A percentile compares a stretch with the other conserved stretches of the same genome.
These are phyloP conservation scores for Jackrogersella minutella DNA, from an alignment of 495 filamentous ascomycete genomes.

Conservation along the genomic window DNA sequence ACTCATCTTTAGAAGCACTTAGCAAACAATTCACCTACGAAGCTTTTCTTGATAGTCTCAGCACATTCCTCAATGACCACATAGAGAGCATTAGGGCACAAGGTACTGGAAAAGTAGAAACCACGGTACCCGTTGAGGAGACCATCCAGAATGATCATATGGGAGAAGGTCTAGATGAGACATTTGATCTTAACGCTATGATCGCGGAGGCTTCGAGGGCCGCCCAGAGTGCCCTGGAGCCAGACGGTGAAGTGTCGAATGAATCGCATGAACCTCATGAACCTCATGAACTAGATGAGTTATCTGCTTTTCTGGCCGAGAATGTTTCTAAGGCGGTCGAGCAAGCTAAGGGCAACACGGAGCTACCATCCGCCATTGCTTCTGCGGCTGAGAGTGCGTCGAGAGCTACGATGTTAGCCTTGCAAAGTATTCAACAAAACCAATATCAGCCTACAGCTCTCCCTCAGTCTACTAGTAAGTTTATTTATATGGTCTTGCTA, in stretches of 20 bases:
- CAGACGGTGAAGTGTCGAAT: conserved; percentile 18
- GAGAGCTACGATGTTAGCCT: conserved; percentile 43
- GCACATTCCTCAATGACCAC: conserved; percentile 77
- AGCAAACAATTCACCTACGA: conserved; percentile 82
- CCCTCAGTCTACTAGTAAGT: conserved; percentile 45
- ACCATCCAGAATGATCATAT: conserved; percentile 22
- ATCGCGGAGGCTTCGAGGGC: conserved; percentile 45
- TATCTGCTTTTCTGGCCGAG: conserved; percentile 45
- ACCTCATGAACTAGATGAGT: conserved; percentile 38
- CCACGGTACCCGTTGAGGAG: conserved; percentile 49
- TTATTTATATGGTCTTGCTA: background rate
- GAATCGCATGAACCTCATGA: conserved; percentile 27
- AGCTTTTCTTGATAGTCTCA: conserved; percentile 77
- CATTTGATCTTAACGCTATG: conserved; percentile 45
- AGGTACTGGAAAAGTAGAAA: conserved; percentile 53
- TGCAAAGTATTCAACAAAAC: conserved; percentile 46
- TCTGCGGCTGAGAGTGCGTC: conserved; percentile 46
- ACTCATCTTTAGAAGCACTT: conserved; percentile 56
- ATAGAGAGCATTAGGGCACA: conserved; percentile 68
- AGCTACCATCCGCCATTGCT: conserved; percentile 44
- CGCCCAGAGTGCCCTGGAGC: conserved; percentile 36
- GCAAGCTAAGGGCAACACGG: conserved; percentile 37
- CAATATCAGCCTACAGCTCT: conserved; percentile 47
- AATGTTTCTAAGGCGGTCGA: conserved; percentile 47
- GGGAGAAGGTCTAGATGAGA: conserved; percentile 19